phyloP scores from a whole-genome alignment of 169 alveolate species.

The Theileria sp. region DNA sequence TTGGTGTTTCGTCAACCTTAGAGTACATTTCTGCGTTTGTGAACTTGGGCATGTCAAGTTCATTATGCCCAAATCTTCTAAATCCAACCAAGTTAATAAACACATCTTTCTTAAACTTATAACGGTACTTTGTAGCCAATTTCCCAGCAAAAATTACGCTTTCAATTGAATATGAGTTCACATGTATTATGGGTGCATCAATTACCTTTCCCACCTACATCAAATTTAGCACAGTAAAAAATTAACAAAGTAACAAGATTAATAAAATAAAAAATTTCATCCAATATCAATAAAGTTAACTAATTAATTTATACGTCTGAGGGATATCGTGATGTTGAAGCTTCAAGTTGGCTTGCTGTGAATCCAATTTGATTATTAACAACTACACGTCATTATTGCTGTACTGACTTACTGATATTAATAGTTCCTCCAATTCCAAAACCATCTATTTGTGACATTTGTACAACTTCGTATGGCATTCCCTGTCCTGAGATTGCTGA shows the following conservation, averaged over 20 bases:
- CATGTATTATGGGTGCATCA: conserved; percentile 92
- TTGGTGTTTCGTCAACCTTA: conserved; percentile 78
- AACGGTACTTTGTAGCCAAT: conserved; percentile 88
- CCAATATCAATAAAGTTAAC: not conserved
- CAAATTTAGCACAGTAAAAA: conserved; percentile 55
- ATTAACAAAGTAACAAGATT: not conserved
- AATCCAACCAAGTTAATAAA: conserved; percentile 90
- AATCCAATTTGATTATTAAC: conserved; percentile 94
- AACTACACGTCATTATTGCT: conserved; percentile 44
- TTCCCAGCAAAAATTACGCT: conserved; percentile 86
- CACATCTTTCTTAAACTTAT: conserved; percentile 85
- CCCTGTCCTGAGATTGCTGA: conserved; percentile 96
- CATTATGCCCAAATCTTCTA: conserved; percentile 92
- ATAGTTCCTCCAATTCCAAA: conserved; percentile 90
- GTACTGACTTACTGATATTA: conserved; percentile 60
- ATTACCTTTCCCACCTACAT: conserved; percentile 82
- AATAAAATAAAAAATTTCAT: not conserved
- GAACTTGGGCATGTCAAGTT: conserved; percentile 92
- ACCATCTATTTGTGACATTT: conserved; percentile 86
- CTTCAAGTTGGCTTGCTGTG: conserved; percentile 90
- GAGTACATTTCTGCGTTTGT: conserved; percentile 91
- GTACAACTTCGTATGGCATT: conserved; percentile 90
- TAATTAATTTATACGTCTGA: conserved; percentile 72
- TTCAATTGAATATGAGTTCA: conserved; percentile 91
- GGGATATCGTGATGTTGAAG: conserved; percentile 86